phyloP scores from a whole-genome alignment of 257 asterid genomes.

The Nicotiana sylvestris region DNA sequence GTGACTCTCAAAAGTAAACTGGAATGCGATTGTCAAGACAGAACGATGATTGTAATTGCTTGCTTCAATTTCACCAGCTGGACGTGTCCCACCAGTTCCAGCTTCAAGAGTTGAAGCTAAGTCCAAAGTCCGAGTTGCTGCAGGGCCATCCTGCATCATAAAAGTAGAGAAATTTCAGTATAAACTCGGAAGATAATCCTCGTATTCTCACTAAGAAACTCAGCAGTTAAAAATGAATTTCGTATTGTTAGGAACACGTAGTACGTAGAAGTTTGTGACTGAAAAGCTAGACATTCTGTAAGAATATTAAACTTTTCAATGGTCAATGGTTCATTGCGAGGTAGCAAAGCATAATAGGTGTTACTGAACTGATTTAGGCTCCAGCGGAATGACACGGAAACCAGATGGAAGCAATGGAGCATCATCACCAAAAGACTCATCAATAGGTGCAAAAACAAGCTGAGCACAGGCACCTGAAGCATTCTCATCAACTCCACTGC shows the following conservation, averaged over 20 bases:
- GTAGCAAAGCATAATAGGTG: slow-evolving; percentile 7
- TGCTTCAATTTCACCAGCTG: slow-evolving; percentile 47
- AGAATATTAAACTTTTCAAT: not conserved
- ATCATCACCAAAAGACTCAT: slow-evolving; percentile 89
- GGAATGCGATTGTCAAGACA: slow-evolving; percentile 87
- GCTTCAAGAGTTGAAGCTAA: slow-evolving; percentile 83
- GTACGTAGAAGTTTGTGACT: not conserved
- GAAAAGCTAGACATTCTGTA: not conserved
- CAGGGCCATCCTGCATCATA: slow-evolving; percentile 55
- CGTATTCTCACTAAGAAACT: not conserved
- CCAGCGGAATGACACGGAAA: slow-evolving; percentile 88
- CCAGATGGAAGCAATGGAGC: slow-evolving; percentile 91
- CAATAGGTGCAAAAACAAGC: slow-evolving; percentile 94
- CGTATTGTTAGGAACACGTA: not conserved
- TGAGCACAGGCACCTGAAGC: slow-evolving; percentile 76
- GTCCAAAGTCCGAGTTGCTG: slow-evolving; percentile 69
- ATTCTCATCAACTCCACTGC: slow-evolving; percentile 86
- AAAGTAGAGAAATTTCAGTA: not conserved
- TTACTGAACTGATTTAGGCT: slow-evolving; percentile 72
- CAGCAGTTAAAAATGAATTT: not conserved
- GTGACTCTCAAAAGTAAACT: slow-evolving; percentile 86
- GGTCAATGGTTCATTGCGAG: not conserved
- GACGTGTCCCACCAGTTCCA: slow-evolving; percentile 56
- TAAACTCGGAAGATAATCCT: not conserved
- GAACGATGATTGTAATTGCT: slow-evolving; percentile 60